Evolutionary conservation across 2,329 filamentous ascomycete species (phyloP).

Genomic region (Claviceps spartinae): DNA sequence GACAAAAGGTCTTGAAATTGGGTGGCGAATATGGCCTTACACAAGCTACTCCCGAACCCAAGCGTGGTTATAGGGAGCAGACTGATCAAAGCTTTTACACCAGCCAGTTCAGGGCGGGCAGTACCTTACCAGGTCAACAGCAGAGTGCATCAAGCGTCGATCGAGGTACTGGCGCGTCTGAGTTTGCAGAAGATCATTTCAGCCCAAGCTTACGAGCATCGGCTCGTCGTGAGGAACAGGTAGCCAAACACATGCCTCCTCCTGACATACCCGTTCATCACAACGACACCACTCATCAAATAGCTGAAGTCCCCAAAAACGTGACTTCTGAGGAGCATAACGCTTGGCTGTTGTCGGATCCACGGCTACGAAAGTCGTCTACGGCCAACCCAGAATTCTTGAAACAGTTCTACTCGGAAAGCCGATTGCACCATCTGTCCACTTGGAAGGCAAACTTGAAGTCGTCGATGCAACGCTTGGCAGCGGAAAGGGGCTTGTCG

Average conservation of each 20-base stretch:
- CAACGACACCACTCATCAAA: slow-evolving; percentile 3
- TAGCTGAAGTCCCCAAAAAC: slow-evolving; percentile 33
- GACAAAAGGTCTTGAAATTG: slow-evolving; percentile 62
- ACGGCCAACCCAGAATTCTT: slow-evolving; percentile 88
- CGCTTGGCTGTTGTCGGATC: slow-evolving; percentile 67
- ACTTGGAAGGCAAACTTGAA: slow-evolving; percentile 96
- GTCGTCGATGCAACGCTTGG: slow-evolving; percentile 68
- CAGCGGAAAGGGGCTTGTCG: slow-evolving; percentile 49
- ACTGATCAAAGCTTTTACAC: slow-evolving; percentile 74
- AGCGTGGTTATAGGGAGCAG: slow-evolving; percentile 64
- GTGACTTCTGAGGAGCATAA: slow-evolving; percentile 92
- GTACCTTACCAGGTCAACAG: slow-evolving; percentile 15
- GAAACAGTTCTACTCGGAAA: slow-evolving; percentile 90
- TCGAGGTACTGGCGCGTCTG: not conserved
- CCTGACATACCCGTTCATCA: not conserved
- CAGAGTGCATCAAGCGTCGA: not conserved
- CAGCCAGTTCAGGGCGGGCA: slow-evolving; percentile 43
- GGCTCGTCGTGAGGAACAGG: not conserved
- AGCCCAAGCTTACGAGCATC: not conserved
- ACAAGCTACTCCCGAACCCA: slow-evolving; percentile 43
- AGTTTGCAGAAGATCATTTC: not conserved
- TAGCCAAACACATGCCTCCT: not conserved
- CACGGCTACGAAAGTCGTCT: slow-evolving; percentile 74
- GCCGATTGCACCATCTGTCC: slow-evolving; percentile 84
- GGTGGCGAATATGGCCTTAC: slow-evolving; percentile 50